phyloP scores from a whole-genome alignment of 345 rosid genomes.

The Bruguiera sexangula region DNA sequence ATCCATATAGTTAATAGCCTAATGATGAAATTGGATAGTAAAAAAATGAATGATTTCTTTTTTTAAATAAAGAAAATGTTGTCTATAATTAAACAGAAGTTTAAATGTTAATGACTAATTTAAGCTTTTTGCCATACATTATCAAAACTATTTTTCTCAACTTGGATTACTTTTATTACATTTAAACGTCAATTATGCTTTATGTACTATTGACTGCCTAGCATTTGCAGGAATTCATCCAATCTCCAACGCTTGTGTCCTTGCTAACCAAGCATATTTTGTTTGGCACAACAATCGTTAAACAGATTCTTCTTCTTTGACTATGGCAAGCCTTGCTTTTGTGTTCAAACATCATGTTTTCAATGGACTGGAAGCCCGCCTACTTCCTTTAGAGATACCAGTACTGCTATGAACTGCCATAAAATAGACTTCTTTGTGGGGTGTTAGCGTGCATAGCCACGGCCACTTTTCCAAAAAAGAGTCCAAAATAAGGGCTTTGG shows the following conservation, averaged over 20 bases:
- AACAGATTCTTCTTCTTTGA: no score
- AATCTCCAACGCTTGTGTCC: not conserved
- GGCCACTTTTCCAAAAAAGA: not conserved
- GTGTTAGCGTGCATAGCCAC: not conserved
- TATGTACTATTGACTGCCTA: not conserved
- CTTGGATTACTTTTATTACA: not conserved
- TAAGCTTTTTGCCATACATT: not conserved
- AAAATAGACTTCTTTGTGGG: not conserved
- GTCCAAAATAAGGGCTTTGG: no score
- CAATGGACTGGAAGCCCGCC: no score
- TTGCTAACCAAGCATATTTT: not conserved
- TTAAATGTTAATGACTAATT: not conserved
- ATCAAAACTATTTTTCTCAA: not conserved
- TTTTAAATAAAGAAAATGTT: no score
- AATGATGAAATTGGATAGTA: no score
- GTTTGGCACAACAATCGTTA: no score
- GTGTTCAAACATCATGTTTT: not conserved
- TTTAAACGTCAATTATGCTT: not conserved
- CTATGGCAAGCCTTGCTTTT: not conserved
- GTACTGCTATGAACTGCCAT: no score
- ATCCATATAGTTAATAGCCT: no score
- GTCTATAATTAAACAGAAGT: no score
- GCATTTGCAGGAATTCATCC: conserved; percentile 5
- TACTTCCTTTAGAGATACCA: no score
- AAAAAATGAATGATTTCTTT: no score